Percentiles rank a stretch among this genome's conserved stretches.
Evolutionary conservation across 441 rosid genomes (phyloP).

Genomic region (Kokia cookei): DNA sequence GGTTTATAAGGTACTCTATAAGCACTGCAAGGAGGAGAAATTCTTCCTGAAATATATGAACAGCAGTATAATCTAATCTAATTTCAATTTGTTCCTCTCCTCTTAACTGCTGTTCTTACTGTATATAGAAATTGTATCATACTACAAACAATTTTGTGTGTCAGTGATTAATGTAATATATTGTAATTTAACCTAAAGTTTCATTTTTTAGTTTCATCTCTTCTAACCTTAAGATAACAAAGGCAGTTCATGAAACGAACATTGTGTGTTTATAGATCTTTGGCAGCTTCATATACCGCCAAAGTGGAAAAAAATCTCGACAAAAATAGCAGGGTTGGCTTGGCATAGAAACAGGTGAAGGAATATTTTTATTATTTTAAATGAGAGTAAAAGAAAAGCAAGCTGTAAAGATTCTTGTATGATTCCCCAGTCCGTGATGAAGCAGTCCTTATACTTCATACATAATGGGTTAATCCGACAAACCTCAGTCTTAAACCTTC

Average conservation of each 20-base stretch:
- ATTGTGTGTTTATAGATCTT: not conserved
- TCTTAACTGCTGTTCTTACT: not conserved
- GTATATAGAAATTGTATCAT: conserved; percentile 12
- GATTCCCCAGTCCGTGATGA: not conserved
- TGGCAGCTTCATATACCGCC: not conserved
- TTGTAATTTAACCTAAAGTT: not conserved
- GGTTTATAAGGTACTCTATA: conserved; percentile 60
- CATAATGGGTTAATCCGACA: conserved; percentile 1
- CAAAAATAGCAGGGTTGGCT: not conserved
- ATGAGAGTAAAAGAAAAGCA: not conserved
- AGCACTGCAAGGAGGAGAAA: conserved; percentile 58
- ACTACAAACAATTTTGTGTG: not conserved
- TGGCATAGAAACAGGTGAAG: not conserved
- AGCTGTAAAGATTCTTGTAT: not conserved
- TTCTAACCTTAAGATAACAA: too few relatives aligned
- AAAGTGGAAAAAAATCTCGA: not conserved
- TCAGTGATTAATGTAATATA: not conserved
- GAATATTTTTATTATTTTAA: not conserved
- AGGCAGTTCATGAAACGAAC: too few relatives aligned
- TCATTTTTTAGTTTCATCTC: not conserved
- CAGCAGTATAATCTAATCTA: conserved; percentile 28
- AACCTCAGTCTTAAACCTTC: not conserved
- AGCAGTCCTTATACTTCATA: not conserved
- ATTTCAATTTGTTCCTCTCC: not conserved
- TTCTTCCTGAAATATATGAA: conserved; percentile 49